Evolutionary conservation across 352 stramenopile genomes (phyloP), one percentile per base, ranked within the genome.

Genomic region (Phytophthora citricola): DNA sequence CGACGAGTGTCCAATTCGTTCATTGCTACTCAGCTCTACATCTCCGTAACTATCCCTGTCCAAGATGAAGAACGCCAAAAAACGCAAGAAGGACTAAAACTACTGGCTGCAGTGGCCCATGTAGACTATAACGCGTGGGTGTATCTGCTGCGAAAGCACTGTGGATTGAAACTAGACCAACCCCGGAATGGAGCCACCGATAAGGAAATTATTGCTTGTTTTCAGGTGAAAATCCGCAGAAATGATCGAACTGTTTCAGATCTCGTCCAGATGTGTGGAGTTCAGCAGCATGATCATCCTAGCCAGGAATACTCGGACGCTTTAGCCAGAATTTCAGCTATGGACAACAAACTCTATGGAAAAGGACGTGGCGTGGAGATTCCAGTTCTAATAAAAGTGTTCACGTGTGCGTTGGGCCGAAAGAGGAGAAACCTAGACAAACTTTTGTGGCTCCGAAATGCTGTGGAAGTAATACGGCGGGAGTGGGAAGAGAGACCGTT

Each of bases 121-220:
- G 45, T 66, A 2, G 70, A 75, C 44, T 48, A 71, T 39, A 29
- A 26, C 0, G 40, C 54, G 26, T 78, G 70, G 65, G 69, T 58
- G 20, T 63, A 48, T 47, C 24, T 74, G 12, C 43, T 74, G 17
- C 24, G 57, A 4, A 43, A 64, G 8, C 27, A 50, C 31, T 76
- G 63, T 38, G 17, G 17, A 20, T 20, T 20, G 17, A 20, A 20
- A 20, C 17, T 20, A 20, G 17, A 20, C 17, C 17, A 34, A 34
- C 11, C 6, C 31, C 3, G 7, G 31, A 8, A 34, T 34, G 11
- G 2, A 0, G 31, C 2, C 27, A 34, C 11, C 12, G 12, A 17
- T 6, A 40, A 14, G 34, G 11, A n/a, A n/a, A 40, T n/a, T 45
- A 50, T 20, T 46, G 51, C 43, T 59, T 51, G 14, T 52, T 58